Conservation (phyloP, 108 stramenopile species). For the Schizochytrium sp. region DNA sequence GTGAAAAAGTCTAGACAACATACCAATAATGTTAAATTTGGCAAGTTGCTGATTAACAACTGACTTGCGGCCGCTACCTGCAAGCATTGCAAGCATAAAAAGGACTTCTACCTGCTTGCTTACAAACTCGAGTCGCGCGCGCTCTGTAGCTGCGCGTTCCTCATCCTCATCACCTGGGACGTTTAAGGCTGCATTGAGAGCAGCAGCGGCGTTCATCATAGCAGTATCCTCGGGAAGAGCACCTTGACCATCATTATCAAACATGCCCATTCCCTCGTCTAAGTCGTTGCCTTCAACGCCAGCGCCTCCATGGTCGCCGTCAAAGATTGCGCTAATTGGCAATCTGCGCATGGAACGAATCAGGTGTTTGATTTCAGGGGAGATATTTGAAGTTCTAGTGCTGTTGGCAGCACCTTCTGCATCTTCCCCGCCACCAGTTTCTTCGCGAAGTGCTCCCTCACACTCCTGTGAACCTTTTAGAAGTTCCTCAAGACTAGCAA, state of each 20-base stretch:
- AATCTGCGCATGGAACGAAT: no score
- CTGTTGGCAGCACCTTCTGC: no score
- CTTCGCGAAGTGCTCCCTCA: no score
- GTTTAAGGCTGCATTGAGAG: no score
- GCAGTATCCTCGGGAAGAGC: neutral
- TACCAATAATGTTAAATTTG: neutral
- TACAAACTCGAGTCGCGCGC: slow-evolving; percentile 9
- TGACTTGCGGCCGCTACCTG: slow-evolving; percentile 1
- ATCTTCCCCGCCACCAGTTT: no score
- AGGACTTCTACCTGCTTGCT: slow-evolving; percentile 57
- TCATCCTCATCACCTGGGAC: neutral
- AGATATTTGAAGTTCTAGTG: no score
- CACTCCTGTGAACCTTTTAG: no score
- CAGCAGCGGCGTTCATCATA: neutral
- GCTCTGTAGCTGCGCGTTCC: neutral
- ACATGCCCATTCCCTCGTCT: neutral
- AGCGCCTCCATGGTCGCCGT: no score
- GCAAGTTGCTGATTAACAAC: slow-evolving; percentile 19
- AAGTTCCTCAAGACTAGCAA: neutral
- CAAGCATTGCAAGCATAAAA: slow-evolving; percentile 22
- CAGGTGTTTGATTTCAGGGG: no score
- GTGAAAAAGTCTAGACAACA: slow-evolving; percentile 4
- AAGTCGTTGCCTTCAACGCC: no score
- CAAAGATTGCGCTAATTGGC: no score
- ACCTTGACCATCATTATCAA: neutral